Conservation (phyloP, 192 early-diverging fungal genomes). For the Mortierella alpina region DNA sequence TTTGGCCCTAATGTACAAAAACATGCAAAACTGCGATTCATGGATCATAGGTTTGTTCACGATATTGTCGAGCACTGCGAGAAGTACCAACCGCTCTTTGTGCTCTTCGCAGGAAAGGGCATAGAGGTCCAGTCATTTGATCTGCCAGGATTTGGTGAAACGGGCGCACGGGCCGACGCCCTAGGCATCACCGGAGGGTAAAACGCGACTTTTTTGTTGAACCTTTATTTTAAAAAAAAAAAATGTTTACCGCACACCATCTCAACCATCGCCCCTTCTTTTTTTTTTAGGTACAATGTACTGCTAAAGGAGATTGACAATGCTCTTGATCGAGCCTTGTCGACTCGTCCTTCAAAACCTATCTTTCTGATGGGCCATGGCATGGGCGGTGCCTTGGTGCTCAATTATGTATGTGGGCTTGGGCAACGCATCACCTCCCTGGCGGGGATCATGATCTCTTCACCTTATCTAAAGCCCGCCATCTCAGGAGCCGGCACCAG, state of each 20-base stretch:
- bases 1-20: too few species aligned
- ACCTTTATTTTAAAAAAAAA: background rate
- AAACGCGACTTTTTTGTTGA: background rate
- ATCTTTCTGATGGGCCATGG: slow-evolving; percentile 46
- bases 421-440: slow-evolving; percentile 29
- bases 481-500: slow-evolving; percentile 12
- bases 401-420: slow-evolving; percentile 47
- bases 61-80: slow-evolving; percentile 47
- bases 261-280: background rate
- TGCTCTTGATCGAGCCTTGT: slow-evolving; percentile 29
- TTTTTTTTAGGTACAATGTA: slow-evolving; percentile 19
- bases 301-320: slow-evolving; percentile 43
- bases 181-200: slow-evolving; percentile 42
- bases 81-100: slow-evolving; percentile 30
- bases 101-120: slow-evolving; percentile 30
- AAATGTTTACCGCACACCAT: background rate
- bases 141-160: slow-evolving; percentile 46
- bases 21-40: background rate
- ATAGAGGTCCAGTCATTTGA: slow-evolving; percentile 49
- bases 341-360: slow-evolving; percentile 10
- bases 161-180: slow-evolving; percentile 21
- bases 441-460: slow-evolving; percentile 31
- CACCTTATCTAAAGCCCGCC: slow-evolving; percentile 34
- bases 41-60: slow-evolving; percentile 27
- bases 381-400: slow-evolving; percentile 41